These are phyloP conservation scores for Pyrenula aspistea DNA, from an alignment of 495 filamentous ascomycete genomes.

Conservation along the genomic window DNA sequence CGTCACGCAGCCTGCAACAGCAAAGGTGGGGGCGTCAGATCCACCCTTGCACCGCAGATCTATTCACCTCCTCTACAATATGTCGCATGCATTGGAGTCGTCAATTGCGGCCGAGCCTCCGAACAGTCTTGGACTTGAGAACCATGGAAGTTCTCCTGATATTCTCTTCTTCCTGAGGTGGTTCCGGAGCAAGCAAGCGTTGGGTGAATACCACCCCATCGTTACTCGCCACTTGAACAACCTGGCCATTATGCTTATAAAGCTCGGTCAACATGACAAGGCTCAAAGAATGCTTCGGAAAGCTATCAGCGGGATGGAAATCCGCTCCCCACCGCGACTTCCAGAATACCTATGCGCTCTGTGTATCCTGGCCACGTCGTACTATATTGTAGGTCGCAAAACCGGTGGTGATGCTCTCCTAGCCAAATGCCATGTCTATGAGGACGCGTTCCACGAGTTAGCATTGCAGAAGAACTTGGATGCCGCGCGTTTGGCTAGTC, in stretches of 20 bases:
- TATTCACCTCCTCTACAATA: neutral
- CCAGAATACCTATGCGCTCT: neutral
- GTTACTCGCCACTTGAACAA: neutral
- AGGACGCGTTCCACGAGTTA: neutral
- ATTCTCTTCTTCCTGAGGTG: neutral
- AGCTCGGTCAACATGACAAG: neutral
- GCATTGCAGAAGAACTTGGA: neutral
- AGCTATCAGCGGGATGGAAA: neutral
- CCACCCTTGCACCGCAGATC: neutral
- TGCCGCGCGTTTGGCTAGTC: neutral
- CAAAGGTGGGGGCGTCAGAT: neutral
- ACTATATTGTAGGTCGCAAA: neutral
- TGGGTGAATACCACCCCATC: neutral
- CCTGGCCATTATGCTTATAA: neutral
- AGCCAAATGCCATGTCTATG: neutral
- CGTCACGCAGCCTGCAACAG: neutral
- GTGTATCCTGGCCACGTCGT: neutral
- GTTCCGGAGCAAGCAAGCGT: neutral
- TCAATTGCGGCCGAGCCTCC: neutral
- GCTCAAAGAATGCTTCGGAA: neutral
- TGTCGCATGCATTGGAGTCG: neutral
- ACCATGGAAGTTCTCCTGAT: neutral
- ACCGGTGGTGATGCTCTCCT: neutral
- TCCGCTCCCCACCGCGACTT: neutral
- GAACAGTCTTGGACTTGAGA: neutral